phyloP scores from a whole-genome alignment of 805 yeast species.

The Schizosaccharomyces octosporus region DNA sequence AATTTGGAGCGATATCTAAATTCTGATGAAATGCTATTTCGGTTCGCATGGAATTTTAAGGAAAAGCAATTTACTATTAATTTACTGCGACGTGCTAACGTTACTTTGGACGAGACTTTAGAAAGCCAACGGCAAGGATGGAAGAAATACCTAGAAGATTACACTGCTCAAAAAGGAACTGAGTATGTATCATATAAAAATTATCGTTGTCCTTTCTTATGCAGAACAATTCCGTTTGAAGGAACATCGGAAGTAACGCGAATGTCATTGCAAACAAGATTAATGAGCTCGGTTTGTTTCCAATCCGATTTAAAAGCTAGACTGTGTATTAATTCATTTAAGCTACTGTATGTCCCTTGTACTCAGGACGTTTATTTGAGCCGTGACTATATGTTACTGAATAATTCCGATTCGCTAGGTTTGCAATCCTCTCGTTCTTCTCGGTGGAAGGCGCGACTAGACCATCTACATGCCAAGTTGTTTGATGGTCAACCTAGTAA shows the following conservation, averaged over 20 bases:
- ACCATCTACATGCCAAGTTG: too few relatives aligned
- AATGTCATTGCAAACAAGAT: background rate
- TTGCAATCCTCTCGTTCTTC: background rate
- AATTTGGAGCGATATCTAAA: conserved; percentile 59
- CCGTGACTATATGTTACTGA: background rate
- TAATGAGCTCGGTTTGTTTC: background rate
- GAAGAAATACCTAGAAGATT: conserved; percentile 83
- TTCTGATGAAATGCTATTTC: conserved; percentile 80
- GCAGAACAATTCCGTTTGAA: background rate
- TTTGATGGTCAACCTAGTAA: too few relatives aligned
- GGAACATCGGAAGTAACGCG: background rate
- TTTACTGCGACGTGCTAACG: conserved; percentile 66
- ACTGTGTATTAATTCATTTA: conserved; percentile 52
- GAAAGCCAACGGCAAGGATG: conserved; percentile 65
- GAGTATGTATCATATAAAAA: conserved; percentile 80
- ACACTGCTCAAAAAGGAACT: conserved; percentile 83
- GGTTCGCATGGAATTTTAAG: conserved; percentile 40
- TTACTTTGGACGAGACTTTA: conserved; percentile 49
- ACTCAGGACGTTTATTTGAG: conserved; percentile 39
- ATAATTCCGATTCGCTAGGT: background rate
- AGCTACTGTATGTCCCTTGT: conserved; percentile 54
- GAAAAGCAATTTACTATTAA: conserved; percentile 38
- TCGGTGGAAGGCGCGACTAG: too few relatives aligned
- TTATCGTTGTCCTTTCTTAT: conserved; percentile 45
- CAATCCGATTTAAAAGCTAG: conserved; percentile 49